Conservation (phyloP, 257 asterid genomes). For the Haberlea rhodopensis region DNA sequence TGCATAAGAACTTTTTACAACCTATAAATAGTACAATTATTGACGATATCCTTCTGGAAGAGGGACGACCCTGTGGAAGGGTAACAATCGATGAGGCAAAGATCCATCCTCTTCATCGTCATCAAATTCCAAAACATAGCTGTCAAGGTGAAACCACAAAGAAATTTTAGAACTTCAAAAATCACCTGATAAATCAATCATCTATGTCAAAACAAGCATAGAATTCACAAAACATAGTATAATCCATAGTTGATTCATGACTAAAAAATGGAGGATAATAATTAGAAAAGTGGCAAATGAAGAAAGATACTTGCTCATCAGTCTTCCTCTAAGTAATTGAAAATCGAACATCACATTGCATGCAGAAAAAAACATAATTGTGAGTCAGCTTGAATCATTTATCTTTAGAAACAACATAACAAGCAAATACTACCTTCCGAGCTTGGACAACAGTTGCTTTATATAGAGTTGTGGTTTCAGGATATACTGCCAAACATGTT, state of each 20-base stretch:
- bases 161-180: neutral
- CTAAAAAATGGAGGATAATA: neutral
- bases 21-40: conserved; percentile 34
- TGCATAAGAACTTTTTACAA: conserved; percentile 6
- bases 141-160: conserved; percentile 36
- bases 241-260: neutral
- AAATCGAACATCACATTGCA: conserved; percentile 30
- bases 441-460: conserved; percentile 90
- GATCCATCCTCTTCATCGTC: conserved; percentile 96
- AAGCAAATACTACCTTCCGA: conserved; percentile 63
- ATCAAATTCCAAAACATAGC: conserved; percentile 83
- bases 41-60: conserved; percentile 81
- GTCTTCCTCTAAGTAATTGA: conserved; percentile 62
- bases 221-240: neutral
- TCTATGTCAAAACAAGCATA: neutral
- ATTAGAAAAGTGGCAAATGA: neutral
- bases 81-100: conserved; percentile 73
- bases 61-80: conserved; percentile 86
- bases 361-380: conserved; percentile 27
- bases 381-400: conserved; percentile 32
- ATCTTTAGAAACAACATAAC: neutral
- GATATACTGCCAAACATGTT: conserved; percentile 93
- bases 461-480: conserved; percentile 90
- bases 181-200: neutral
- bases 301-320: conserved; percentile 70